These are phyloP conservation scores for Cutaneotrichosporon sp. DNA, from an alignment of 1,284 basidiomycete species.

Conservation along the genomic window DNA sequence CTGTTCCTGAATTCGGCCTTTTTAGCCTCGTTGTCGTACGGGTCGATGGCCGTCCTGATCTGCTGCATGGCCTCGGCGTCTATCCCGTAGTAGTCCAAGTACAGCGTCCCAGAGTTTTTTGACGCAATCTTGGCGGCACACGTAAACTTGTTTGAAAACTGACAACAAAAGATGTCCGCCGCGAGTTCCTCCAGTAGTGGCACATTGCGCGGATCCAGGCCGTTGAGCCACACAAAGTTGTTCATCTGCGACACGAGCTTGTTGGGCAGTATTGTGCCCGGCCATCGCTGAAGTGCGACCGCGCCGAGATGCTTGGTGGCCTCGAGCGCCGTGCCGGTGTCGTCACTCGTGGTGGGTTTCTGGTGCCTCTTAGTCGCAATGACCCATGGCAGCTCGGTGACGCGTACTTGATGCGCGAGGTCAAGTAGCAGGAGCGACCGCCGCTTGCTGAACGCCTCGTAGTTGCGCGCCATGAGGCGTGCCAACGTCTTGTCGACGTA, in stretches of 20 bases:
- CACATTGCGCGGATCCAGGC: not conserved
- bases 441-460: constrained; percentile 5
- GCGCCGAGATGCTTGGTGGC: not conserved
- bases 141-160: constrained; percentile 6
- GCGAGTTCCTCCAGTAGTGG: constrained; percentile 9
- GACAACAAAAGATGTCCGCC: constrained; percentile 10
- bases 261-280: constrained; percentile 10
- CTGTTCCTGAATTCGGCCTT: not conserved
- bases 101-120: not conserved
- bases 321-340: not conserved
- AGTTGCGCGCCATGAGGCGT: constrained; percentile 7
- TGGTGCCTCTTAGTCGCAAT: no score
- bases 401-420: constrained; percentile 9
- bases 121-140: constrained; percentile 1
- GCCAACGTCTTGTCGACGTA: constrained; percentile 4
- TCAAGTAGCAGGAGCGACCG: constrained; percentile 7
- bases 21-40: not conserved
- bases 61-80: not conserved
- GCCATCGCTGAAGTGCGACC: constrained; percentile 5
- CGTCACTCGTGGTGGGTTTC: not conserved
- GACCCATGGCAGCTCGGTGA: constrained; percentile 11
- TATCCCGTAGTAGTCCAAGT: constrained; percentile 4
- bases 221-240: not conserved
- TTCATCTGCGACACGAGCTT: constrained; percentile 5
- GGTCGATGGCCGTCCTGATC: not conserved